Evolutionary conservation across 2,329 filamentous ascomycete genomes (phyloP), one percentile per base, ranked within the genome.

Genomic region (Decorospora gaudefroyi): DNA sequence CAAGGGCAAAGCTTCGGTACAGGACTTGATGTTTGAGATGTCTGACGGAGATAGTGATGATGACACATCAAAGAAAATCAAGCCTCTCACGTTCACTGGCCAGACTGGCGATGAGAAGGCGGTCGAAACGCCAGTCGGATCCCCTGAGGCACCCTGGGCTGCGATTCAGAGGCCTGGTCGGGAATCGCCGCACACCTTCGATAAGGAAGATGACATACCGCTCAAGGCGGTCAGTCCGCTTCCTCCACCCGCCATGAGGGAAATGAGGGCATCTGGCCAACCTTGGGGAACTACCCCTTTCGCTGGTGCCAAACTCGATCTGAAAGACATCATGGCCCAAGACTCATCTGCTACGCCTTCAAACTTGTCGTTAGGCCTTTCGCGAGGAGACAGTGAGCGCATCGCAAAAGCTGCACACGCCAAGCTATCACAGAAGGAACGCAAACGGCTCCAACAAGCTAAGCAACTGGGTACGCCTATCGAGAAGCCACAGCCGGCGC

Each of bases 21-120:
- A 78, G 25, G 91, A 96, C 57, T 78, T 96, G 41, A 95, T 96
- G 69, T 96, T 96, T 64, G 84, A 89, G 54, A 96, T 96, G 90
- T 92, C 96, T 46, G 90, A 95, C 25, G 89, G 90, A 29, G 78
- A 68, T 11, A 61, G 62, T 4, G 46, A 53, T 3, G 35, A 42
- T 4, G 47, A 38, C 8, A 6, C 28, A 4, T 8, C 33, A 1
- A 39, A 51, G 6, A 57, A 49, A 21, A 62, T 66, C 35, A 59
- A 51, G n/a, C 53, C 55, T 4, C 63, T 55, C 9, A 57, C 36
- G 4, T 66, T 68, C 23, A 51, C 42, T 3, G 48, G 40, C 4
- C 11, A 18, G 6, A 35, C 29, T 9, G 26, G 25, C 10, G 46
- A 45, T 8, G 53, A 56, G n/a, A 42, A 42, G 3, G 11, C 28